phyloP scores from a whole-genome alignment of 2,329 filamentous ascomycete species.

The Colletotrichum eleusines region DNA sequence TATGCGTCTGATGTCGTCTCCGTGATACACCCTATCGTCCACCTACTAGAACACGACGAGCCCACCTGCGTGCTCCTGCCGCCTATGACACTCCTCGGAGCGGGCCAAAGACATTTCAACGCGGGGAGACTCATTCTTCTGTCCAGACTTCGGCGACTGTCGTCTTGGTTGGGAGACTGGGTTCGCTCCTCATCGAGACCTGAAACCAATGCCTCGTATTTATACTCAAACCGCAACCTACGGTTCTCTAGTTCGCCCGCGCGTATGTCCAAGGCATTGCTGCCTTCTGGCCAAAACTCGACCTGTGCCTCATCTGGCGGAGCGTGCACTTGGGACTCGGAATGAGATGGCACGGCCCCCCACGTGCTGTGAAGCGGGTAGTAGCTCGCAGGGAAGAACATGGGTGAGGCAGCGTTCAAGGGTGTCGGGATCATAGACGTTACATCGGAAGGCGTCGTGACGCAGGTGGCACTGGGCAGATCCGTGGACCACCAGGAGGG shows the following conservation, averaged over 20 bases:
- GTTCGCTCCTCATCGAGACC: not conserved
- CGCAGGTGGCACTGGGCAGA: too few relatives aligned
- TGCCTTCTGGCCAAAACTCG: not conserved
- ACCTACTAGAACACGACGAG: not conserved
- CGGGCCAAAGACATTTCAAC: slow-evolving; percentile 47
- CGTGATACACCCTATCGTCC: not conserved
- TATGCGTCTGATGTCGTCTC: not conserved
- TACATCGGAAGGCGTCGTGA: slow-evolving; percentile 12
- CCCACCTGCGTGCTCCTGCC: not conserved
- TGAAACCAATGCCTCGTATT: not conserved
- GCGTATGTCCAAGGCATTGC: not conserved
- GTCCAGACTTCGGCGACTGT: not conserved
- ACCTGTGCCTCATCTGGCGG: not conserved
- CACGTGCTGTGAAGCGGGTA: slow-evolving; percentile 23
- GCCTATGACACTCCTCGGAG: slow-evolving; percentile 11
- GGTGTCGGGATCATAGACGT: slow-evolving; percentile 43
- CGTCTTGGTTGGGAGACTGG: not conserved
- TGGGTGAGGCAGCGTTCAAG: slow-evolving; percentile 47
- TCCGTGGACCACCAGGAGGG: slow-evolving; percentile 18
- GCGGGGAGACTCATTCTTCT: slow-evolving; percentile 52
- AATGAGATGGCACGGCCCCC: not conserved
- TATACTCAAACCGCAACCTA: slow-evolving; percentile 25
- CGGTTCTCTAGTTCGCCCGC: slow-evolving; percentile 25
- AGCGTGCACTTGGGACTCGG: not conserved
- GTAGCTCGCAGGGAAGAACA: slow-evolving; percentile 49